phyloP scores from a whole-genome alignment of 2,329 filamentous ascomycete species.

The Fonsecaea pugnacius region DNA sequence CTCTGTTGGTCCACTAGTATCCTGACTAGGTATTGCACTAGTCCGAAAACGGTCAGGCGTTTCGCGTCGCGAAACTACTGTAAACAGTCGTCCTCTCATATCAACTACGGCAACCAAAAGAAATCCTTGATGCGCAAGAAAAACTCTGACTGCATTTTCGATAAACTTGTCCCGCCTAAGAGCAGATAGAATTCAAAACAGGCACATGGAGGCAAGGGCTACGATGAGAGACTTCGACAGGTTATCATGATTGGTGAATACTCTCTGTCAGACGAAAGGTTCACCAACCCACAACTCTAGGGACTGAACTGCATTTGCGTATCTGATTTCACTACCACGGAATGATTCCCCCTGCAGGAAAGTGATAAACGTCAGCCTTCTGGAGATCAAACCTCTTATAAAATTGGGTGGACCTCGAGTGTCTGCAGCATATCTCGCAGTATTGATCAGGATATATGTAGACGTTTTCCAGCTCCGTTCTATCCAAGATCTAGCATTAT shows the following conservation, averaged over 20 bases:
- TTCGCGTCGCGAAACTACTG: neutral
- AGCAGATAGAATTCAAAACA: neutral
- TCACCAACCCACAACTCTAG: neutral
- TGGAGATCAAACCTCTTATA: neutral
- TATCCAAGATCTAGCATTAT: conserved; percentile 3
- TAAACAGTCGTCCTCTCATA: neutral
- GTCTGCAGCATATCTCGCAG: neutral
- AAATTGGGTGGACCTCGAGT: neutral
- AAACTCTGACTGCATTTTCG: neutral
- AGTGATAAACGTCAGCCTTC: neutral
- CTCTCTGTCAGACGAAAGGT: neutral
- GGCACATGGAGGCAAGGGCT: neutral
- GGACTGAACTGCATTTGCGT: neutral
- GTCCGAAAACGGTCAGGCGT: neutral
- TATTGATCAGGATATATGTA: conserved; percentile 4
- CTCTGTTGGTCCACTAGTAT: neutral
- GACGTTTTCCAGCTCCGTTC: neutral
- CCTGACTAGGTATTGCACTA: neutral
- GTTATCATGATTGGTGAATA: neutral
- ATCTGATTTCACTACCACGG: neutral
- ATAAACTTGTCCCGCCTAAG: neutral
- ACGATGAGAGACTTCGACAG: neutral
- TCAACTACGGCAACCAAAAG: neutral
- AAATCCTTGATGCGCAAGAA: neutral
- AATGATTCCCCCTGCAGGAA: too few relatives aligned